A percentile compares a stretch with the other conserved stretches of the same genome.
Conservation (phyloP, 768 basidiomycete species). For the Trichaptum fuscoviolaceum region DNA sequence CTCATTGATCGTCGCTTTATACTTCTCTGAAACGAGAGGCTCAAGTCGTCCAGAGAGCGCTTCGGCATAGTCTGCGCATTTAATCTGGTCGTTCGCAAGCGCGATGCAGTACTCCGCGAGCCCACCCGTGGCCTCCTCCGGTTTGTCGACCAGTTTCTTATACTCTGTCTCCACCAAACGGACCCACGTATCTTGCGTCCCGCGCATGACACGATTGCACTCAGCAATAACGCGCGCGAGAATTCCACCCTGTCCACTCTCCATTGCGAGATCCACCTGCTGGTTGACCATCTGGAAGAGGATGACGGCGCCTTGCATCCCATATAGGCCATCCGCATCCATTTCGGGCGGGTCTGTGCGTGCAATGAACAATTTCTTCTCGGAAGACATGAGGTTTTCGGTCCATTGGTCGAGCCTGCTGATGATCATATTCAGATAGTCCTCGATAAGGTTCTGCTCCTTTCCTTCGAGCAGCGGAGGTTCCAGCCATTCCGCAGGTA, state of each 20-base stretch:
- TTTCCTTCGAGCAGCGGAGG: conserved; percentile 94
- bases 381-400: conserved; percentile 86
- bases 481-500: conserved; percentile 75
- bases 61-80: conserved; percentile 91
- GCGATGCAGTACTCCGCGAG: conserved; percentile 96
- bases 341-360: conserved; percentile 84
- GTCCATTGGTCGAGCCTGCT: conserved; percentile 98
- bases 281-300: conserved; percentile 99
- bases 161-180: conserved; percentile 77
- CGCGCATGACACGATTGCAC: conserved; percentile 82
- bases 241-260: conserved; percentile 93
- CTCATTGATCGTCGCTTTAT: conserved; percentile 75
- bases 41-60: conserved; percentile 80
- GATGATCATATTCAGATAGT: conserved; percentile 90
- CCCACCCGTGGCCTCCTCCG: conserved; percentile 82
- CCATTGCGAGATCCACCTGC: conserved; percentile 90
- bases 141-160: conserved; percentile 83
- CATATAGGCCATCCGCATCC: conserved; percentile 85
- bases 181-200: conserved; percentile 84
- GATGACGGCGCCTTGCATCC: conserved; percentile 88
- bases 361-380: conserved; percentile 76
- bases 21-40: conserved; percentile 90
- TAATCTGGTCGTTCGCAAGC: conserved; percentile 96
- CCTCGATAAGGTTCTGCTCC: conserved; percentile 89
- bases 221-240: conserved; percentile 88